Base-by-base conservation (phyloP, 106 monocot genomes). In the Phalaenopsis equestris region DNA sequence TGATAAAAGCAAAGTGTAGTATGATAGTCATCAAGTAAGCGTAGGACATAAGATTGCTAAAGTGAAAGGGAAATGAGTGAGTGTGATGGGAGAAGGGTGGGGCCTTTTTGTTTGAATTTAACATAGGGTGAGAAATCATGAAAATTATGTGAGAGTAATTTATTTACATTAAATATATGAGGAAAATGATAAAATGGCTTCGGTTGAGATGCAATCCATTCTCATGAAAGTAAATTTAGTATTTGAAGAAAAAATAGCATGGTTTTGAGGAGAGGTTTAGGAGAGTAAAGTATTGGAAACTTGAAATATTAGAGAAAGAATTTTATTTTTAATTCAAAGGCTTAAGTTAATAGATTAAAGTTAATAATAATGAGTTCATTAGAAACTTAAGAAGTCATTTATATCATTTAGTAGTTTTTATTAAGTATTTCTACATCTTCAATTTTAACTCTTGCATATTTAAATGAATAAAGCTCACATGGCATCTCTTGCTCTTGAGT, bases 41-140 rank as follows among this genome's bases (percentile, higher is more conserved):
- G 39, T 39, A 70, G 39, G 8, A 14, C 39, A 70, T 70, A 70
- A 70, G 70, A 70, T 39, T 14, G 15, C 70, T 70, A 70, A 70
- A 70, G 70, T 70, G 70, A 70, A 16, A 70, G 14, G 15, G 39
- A 70, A 70, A 41, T 9, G 70, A 70, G 70, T 70, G 70, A 70
- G 14, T 38, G 70, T 70, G 70, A 70, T 70, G 70, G 30, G 61
- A 23, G 21, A 14, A 23, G 1, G 0, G 70, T 70, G 70, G 68
- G 68, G 36, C 68, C 36, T 37, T 30, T 68, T 38, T 3, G 21
- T 37, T 68, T 68, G 36, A 37, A 36, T 68, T 68, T 37, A 16
- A 38, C 8, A 68, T 61, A 6, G 64, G 70, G 36, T 37, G 39
- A 70, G 9, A 70, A 39, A 70, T 70, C 70, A 39, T 39, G 70